Base-by-base conservation (phyloP, 163 green algal species). In the Trebouxiophyceae sp. region DNA sequence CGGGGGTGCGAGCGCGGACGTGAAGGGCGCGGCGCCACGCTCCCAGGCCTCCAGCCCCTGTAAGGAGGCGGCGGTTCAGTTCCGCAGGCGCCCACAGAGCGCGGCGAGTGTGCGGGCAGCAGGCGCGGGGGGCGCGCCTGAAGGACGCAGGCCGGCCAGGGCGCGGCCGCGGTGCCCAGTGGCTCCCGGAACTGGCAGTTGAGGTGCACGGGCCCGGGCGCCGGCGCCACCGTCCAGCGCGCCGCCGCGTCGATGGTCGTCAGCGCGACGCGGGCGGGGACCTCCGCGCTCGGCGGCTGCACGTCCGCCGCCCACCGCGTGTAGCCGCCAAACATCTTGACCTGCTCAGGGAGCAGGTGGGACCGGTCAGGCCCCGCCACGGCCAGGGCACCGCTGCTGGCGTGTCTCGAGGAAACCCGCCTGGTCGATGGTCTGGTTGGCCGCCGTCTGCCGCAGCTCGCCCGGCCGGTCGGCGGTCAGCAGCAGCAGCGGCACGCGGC, bases 381-480 rank as follows among this genome's bases (percentile, higher is more conserved):
- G n/a, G n/a, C n/a, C n/a, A n/a, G n/a, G n/a, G n/a, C n/a, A n/a
- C n/a, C n/a, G n/a, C n/a, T n/a, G n/a, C n/a, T n/a, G n/a, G n/a
- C n/a, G n/a, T n/a, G n/a, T n/a, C n/a, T n/a, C n/a, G n/a, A 57
- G 7, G 39, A 33, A 54, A 26, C 5, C 32, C 7, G 90, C 80
- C 80, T 98, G 93, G 76, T 97, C 82, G 26, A 97, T 97, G 30
- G 91, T 96, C 70, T 99, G 93, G 74, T 99, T 99, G 45, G 92
- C 89, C 2, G 87, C 90, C 0, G 82, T 95, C 68, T 94, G 86
- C 0, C 86, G 68, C 60, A 99, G 86, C 78, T 99, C 93, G 0
- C 75, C 74, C 0, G 93, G 93, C 3, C 93, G 76, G 69, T 99
- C 93, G 20, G 92, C 93, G 0, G 92, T 96, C 1, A 99, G 74